A percentile compares a stretch with the other conserved stretches of the same genome.
These are phyloP conservation scores for Populus simonii DNA, from an alignment of 345 rosid genomes.

Conservation along the genomic window DNA sequence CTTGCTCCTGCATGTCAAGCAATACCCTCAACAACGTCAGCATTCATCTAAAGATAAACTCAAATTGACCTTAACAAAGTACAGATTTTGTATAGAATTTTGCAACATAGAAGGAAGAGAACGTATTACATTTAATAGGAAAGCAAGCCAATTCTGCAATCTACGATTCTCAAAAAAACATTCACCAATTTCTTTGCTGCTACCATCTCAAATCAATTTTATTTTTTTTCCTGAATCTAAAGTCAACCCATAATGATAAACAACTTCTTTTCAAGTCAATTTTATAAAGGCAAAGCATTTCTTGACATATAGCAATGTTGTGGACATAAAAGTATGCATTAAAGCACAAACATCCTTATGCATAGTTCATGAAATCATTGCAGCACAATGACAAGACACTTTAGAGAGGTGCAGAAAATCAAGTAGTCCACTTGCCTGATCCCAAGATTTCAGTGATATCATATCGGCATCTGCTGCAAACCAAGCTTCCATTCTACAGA, in stretches of 20 bases:
- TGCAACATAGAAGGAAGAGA: background rate
- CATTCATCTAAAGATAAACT: background rate
- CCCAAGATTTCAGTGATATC: constrained; percentile 85
- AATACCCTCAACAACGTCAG: constrained; percentile 16
- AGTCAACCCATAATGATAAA: background rate
- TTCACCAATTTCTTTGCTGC: background rate
- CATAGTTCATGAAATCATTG: background rate
- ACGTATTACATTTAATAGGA: too few relatives aligned
- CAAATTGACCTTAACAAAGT: background rate
- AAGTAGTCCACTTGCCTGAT: constrained; percentile 56
- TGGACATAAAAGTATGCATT: background rate
- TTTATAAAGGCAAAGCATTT: background rate
- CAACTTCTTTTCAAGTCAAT: background rate
- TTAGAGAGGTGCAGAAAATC: background rate
- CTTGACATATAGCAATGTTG: background rate
- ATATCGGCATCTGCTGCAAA: constrained; percentile 87
- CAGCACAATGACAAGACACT: background rate
- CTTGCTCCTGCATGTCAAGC: constrained; percentile 58
- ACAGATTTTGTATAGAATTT: background rate
- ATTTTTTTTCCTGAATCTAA: background rate
- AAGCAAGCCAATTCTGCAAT: background rate
- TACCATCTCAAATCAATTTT: background rate
- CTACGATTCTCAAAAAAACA: background rate
- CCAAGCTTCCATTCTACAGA: constrained; percentile 97
- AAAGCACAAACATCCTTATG: background rate